Base-by-base conservation (phyloP, 164 flowering plant genomes). In the Cinnamomum micranthum region DNA sequence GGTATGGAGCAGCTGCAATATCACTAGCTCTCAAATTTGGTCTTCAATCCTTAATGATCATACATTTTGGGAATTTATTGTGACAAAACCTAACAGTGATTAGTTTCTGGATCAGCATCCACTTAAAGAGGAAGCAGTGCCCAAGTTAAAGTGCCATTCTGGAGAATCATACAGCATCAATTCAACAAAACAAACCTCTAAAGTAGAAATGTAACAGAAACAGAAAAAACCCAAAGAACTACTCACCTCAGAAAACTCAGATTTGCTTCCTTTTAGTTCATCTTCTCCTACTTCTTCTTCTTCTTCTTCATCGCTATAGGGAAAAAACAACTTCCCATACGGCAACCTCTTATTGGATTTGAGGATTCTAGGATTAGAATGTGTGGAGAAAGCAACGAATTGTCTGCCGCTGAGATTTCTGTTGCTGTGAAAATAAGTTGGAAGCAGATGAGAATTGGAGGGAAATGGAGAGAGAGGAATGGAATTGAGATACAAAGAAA, bases 351-450 rank as follows among this genome's bases (percentile, higher is more conserved):
- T 80, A 68, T 90, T 91, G 52, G 91, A 64, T 82, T 94, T 92
- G 66, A 92, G 83, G 79, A 94, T 84, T 73, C 68, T 86, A 35
- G 91, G 86, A 77, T 88, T 91, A 41, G 97, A 92, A 81, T 94
- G 97, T 13, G 90, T 72, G 0, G 93, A 88, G 7, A 79, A 76
- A 33, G 81, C 90, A 52, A 83, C 81, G 51, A 84, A 73, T 41
- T 75, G 70, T 23, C 80, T 70, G 27, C 74, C 6, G 35, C 35
- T 31, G 35, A 4, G 35, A 31, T 31, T 31, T 31, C 35, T 31
- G 35, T 31, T 31, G 6, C 35, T 31, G 35, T 31, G 35, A 31
- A 31, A 31, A 14, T 35, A 66, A 13, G 51, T 60, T 51, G 60
- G 64, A 15, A 55, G 33, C 58, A 73, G 14, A 68, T 68, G 74